Conservation (phyloP, 352 stramenopile genomes). For the Thraustochytrium sp. region DNA sequence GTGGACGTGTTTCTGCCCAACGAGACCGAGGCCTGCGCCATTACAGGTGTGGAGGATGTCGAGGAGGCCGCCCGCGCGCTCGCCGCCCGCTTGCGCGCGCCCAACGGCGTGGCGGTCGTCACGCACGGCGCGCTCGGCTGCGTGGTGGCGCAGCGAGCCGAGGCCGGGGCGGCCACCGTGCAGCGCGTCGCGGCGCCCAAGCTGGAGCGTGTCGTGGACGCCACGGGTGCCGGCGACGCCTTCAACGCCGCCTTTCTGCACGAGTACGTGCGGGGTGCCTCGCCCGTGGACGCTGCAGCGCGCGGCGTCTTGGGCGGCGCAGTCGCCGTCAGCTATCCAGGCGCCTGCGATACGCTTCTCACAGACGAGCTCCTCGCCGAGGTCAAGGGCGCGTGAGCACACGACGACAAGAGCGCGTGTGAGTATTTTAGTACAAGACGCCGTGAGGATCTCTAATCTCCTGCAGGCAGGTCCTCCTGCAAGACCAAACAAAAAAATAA, state of each 20-base stretch:
- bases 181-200: neutral
- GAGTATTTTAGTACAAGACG: too few species aligned
- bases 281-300: neutral
- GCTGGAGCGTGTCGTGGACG: conserved; percentile 60
- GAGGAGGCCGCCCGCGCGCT: neutral
- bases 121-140: conserved; percentile 40
- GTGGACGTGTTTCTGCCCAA: conserved; percentile 73
- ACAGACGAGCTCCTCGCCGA: neutral
- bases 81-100: neutral
- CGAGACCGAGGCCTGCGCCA: conserved; percentile 68
- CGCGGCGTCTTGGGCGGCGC: neutral
- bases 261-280: neutral
- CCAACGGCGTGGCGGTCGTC: neutral
- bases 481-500: too few species aligned
- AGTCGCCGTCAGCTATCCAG: neutral
- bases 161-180: conserved; percentile 51
- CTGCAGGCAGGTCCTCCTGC: too few species aligned
- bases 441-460: too few species aligned
- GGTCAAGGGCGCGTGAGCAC: neutral
- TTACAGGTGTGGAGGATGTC: conserved; percentile 29
- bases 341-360: conserved; percentile 11
- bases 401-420: too few species aligned
- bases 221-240: conserved; percentile 70
- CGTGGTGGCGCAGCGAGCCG: conserved; percentile 56
- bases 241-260: conserved; percentile 71